Evolutionary conservation across 208 protist genomes (phyloP).

Genomic region (Trypanosoma brucei): DNA sequence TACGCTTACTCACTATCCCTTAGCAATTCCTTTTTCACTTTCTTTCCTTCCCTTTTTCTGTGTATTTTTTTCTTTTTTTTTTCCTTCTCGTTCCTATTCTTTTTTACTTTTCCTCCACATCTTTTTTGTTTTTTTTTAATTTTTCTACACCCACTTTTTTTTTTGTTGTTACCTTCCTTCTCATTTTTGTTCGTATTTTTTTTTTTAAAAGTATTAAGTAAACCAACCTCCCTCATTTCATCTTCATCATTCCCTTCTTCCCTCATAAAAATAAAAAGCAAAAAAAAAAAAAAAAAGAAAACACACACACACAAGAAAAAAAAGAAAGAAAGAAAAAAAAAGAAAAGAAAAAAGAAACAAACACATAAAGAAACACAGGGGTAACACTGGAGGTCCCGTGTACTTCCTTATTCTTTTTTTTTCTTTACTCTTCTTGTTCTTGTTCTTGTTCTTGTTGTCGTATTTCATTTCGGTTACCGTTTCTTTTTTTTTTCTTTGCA

Average conservation of each 20-base stretch:
- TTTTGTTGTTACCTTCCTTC: neutral
- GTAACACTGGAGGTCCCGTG: neutral
- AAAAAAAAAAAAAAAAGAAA: too few relatives aligned
- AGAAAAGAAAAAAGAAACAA: too few relatives aligned
- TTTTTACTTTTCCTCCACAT: neutral
- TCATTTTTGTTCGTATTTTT: neutral
- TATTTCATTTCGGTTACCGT: neutral
- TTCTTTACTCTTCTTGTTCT: neutral
- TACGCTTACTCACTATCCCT: neutral
- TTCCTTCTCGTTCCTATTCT: too few relatives aligned
- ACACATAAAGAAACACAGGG: too few relatives aligned
- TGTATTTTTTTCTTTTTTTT: neutral
- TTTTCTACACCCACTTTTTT: slow-evolving; percentile 2
- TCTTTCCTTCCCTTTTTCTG: neutral
- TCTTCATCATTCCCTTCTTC: too few relatives aligned
- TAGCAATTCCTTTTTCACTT: neutral
- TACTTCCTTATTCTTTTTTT: neutral
- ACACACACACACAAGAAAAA: too few relatives aligned
- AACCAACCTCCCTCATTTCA: too few relatives aligned
- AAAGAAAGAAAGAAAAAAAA: too few relatives aligned
- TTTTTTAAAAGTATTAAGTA: neutral
- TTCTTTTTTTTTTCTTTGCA: neutral
- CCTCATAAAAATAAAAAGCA: too few relatives aligned
- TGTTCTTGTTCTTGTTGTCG: neutral
- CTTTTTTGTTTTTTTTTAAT: neutral